Conservation (phyloP, 768 basidiomycete species). For the Mycena indigotica region DNA sequence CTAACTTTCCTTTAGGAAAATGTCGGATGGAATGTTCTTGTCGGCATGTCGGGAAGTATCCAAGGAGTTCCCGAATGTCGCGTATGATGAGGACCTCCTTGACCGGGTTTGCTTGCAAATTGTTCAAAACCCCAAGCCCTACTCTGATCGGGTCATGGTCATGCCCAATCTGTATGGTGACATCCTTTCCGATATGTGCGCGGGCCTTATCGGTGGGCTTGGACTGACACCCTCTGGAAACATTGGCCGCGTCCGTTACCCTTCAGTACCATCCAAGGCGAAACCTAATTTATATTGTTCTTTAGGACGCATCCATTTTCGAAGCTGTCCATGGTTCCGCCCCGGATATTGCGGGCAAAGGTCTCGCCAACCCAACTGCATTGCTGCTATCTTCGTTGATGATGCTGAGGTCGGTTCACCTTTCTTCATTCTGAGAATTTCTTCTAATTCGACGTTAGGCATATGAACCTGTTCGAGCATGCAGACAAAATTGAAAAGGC, state of each 20-base stretch:
- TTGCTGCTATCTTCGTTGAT: constrained; percentile 92
- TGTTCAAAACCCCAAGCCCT: constrained; percentile 91
- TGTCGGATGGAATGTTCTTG: constrained; percentile 99
- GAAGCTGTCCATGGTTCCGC: constrained; percentile 99
- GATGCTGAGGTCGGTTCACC: constrained; percentile 83
- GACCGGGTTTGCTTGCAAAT: constrained; percentile 95
- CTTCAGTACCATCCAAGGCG: constrained; percentile 4
- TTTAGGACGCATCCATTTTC: constrained; percentile 95
- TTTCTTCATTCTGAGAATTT: constrained; percentile 15
- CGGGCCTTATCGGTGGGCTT: constrained; percentile 96
- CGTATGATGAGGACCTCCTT: constrained; percentile 95
- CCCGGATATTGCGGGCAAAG: constrained; percentile 97
- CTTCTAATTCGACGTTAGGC: constrained; percentile 48
- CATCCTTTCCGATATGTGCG: constrained; percentile 97
- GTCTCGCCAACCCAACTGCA: constrained; percentile 99
- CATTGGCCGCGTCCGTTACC: constrained; percentile 78
- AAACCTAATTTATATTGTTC: constrained; percentile 22
- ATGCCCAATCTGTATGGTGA: constrained; percentile 99
- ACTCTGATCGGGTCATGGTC: constrained; percentile 97
- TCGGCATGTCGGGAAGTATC: constrained; percentile 95
- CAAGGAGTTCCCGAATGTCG: constrained; percentile 90
- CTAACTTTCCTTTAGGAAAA: constrained; percentile 71
- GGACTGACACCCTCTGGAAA: constrained; percentile 98
- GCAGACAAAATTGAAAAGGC: constrained; percentile 93
- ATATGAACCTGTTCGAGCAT: constrained; percentile 86